phyloP scores from a whole-genome alignment of 2,329 filamentous ascomycete species.

The Phoma sp. region DNA sequence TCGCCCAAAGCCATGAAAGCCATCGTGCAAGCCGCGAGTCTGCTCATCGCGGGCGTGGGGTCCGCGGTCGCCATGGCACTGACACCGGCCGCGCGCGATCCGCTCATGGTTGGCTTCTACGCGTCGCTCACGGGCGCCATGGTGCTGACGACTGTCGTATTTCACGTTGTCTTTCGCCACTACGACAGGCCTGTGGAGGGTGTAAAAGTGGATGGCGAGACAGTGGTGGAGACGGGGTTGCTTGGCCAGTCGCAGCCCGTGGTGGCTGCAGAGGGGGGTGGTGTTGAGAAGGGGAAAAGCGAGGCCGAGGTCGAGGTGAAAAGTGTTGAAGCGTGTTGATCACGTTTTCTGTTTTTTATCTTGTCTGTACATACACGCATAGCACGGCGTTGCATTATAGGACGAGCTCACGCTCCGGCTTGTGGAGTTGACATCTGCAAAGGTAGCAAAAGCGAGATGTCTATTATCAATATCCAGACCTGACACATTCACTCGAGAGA shows the following conservation, averaged over 20 bases:
- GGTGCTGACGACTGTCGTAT: conserved; percentile 28
- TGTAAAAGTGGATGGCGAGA: not conserved
- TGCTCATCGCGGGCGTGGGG: conserved; percentile 42
- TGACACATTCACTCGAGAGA: no score
- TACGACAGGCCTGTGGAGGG: conserved; percentile 23
- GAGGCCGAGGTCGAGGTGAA: no score
- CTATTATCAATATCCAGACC: no score
- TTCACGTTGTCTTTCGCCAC: conserved; percentile 33
- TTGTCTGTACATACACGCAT: no score
- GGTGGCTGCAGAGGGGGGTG: not conserved
- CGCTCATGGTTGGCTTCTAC: conserved; percentile 39
- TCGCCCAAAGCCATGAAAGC: conserved; percentile 52
- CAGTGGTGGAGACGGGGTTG: no score
- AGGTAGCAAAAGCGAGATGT: no score
- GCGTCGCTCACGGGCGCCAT: conserved; percentile 31
- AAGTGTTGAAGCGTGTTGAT: no score
- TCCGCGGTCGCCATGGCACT: conserved; percentile 41
- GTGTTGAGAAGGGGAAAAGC: not conserved
- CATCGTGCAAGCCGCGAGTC: conserved; percentile 45
- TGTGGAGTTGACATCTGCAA: no score
- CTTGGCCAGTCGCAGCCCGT: no score
- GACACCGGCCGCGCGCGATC: conserved; percentile 40
- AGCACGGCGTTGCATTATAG: no score
- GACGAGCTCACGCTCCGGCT: no score
- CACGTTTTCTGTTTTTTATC: no score